Base-by-base conservation (phyloP, 192 early-diverging fungal genomes). In the Lunasporangiospora selenospora region DNA sequence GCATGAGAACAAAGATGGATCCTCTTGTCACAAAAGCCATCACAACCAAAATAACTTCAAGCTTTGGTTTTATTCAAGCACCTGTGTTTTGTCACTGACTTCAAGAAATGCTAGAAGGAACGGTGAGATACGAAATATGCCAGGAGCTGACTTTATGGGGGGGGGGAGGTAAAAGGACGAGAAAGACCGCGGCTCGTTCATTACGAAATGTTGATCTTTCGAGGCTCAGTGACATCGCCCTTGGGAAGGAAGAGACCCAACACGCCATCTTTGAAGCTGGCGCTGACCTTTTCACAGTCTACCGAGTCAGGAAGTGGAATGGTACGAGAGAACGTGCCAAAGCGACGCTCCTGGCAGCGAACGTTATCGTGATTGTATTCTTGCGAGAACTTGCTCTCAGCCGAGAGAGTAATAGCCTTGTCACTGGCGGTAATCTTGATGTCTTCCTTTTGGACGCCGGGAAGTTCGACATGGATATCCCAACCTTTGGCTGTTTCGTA, bases 191-290 rank as follows among this genome's bases (percentile, higher is more conserved):
- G n/a, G n/a, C n/a, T 38, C 12, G 10, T 34, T 29, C 32, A 44
- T 66, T 69, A 77, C 2, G 46, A 16, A 55, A 88, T 71, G 2
- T 64, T 57, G 24, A 88, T 85, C 55, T 84, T 78, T 65, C 79
- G 85, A 32, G 57, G 45, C 13, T 26, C 7, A 4, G 57, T 7
- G 24, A 48, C 47, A 31, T 61, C 71, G 3, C 49, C 60, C 67
- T 87, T 87, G 5, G 75, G 76, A 34, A 86, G 29, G 34, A 23
- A 39, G 7, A 88, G 38, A 57, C 80, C 64, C 26, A 88, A 62
- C 16, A 88, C 67, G 9, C 87, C 87, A 59, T 88, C 58, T 5
- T 87, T 52, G 45, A 81, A 76, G 32, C 69, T 85, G 53, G 87
- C 86, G 36, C 61, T 33, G 26, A 86, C 81, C 11, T 78, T 67